Conservation (phyloP, 2,329 filamentous ascomycete genomes). For the Pseudogymnoascus sp. region DNA sequence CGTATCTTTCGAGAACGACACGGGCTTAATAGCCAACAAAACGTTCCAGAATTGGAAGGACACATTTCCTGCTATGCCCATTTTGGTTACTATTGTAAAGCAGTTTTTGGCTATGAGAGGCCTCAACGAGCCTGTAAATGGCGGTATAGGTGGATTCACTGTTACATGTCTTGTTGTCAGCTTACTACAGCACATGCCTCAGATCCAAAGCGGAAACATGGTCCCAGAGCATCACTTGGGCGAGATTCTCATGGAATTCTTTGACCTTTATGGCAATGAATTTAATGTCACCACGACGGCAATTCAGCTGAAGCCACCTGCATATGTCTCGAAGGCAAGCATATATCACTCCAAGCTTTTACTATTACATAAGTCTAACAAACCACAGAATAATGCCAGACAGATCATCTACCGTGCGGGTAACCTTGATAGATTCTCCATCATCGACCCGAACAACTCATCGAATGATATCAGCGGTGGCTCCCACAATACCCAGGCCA, state of each 20-base stretch:
- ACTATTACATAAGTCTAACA: not conserved
- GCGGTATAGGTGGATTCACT: slow-evolving; percentile 88
- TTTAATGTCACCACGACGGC: slow-evolving; percentile 65
- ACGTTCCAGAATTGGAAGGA: slow-evolving; percentile 77
- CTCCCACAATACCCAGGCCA: slow-evolving; percentile 60
- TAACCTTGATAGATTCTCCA: slow-evolving; percentile 64
- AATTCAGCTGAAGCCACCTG: slow-evolving; percentile 68
- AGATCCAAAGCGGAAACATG: slow-evolving; percentile 54
- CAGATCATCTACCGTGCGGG: slow-evolving; percentile 40
- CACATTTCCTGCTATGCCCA: slow-evolving; percentile 75
- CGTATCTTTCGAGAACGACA: slow-evolving; percentile 87
- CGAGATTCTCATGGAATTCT: slow-evolving; percentile 75
- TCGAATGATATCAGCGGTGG: slow-evolving; percentile 87
- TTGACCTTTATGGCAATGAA: slow-evolving; percentile 78
- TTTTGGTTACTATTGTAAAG: slow-evolving; percentile 81
- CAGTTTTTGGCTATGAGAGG: slow-evolving; percentile 85
- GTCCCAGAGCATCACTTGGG: slow-evolving; percentile 62
- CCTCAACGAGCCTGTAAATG: slow-evolving; percentile 83
- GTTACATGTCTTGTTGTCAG: slow-evolving; percentile 90
- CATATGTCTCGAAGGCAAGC: slow-evolving; percentile 68
- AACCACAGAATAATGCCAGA: slow-evolving; percentile 15
- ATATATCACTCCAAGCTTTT: not conserved
- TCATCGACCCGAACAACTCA: slow-evolving; percentile 83
- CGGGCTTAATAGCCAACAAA: slow-evolving; percentile 68
- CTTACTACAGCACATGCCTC: slow-evolving; percentile 73